Evolutionary conservation across 1,139 yeast genomes (phyloP).

Genomic region (Suhomyces ambrosiae): DNA sequence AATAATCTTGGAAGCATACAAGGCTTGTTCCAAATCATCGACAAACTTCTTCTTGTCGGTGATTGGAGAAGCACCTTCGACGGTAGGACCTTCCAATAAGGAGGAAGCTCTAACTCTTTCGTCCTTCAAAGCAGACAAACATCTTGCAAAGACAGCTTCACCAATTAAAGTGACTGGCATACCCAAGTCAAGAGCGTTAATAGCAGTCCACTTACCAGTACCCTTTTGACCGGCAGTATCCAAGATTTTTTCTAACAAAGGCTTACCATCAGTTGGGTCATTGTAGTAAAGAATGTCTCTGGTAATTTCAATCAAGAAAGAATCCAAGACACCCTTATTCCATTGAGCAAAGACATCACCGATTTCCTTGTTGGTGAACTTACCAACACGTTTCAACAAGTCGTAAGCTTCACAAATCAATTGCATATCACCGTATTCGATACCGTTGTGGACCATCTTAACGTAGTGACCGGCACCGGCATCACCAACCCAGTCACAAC

Average conservation of each 20-base stretch:
- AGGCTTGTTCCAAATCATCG: constrained; percentile 95
- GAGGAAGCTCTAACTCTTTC: constrained; percentile 89
- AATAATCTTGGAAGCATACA: constrained; percentile 97
- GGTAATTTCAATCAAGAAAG: constrained; percentile 95
- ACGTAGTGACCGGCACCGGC: constrained; percentile 99
- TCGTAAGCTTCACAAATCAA: constrained; percentile 98
- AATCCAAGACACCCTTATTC: constrained; percentile 98
- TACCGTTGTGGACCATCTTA: constrained; percentile 99
- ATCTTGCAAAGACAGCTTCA: constrained; percentile 97
- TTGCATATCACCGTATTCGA: constrained; percentile 99
- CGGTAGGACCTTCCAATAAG: constrained; percentile 74
- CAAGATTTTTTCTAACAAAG: constrained; percentile 93
- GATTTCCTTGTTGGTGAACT: constrained; percentile 87
- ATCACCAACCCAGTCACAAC: constrained; percentile 99
- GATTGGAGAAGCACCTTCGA: constrained; percentile 51
- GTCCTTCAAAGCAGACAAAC: constrained; percentile 86
- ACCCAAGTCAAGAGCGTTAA: constrained; percentile 96
- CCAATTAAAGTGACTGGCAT: constrained; percentile 98
- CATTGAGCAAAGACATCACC: constrained; percentile 89
- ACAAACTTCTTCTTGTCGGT: constrained; percentile 82
- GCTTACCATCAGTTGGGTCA: constrained; percentile 85
- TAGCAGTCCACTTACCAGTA: constrained; percentile 99
- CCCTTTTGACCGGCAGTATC: constrained; percentile 99
- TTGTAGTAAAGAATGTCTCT: constrained; percentile 88
- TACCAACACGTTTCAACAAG: constrained; percentile 91